A percentile compares a stretch with the other conserved stretches of the same genome.
Conservation (phyloP, 1,139 yeast species). For the Geotrichum cucujoidarum region DNA sequence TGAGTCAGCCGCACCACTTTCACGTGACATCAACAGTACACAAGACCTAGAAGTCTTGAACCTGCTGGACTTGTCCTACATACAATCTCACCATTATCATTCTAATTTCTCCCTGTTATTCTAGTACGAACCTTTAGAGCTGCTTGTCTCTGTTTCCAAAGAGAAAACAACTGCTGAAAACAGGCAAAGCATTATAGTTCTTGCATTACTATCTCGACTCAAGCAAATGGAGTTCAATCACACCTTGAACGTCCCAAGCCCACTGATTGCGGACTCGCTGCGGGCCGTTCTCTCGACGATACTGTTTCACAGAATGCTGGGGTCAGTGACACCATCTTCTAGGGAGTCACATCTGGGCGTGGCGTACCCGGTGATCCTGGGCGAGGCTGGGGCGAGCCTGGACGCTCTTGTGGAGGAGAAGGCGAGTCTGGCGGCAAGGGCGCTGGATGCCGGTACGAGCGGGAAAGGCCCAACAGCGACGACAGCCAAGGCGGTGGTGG, state of each 20-base stretch:
- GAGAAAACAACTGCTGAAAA: background rate
- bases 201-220: background rate
- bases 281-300: conserved; percentile 61
- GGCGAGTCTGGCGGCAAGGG: conserved; percentile 25
- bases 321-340: conserved; percentile 55
- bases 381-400: conserved; percentile 28
- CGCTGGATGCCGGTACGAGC: conserved; percentile 1
- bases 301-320: conserved; percentile 66
- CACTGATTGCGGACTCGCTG: conserved; percentile 36
- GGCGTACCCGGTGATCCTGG: conserved; percentile 33
- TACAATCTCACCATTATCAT: too few relatives aligned
- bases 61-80: too few relatives aligned
- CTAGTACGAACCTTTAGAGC: too few relatives aligned
- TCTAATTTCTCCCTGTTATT: too few relatives aligned
- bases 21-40: too few relatives aligned
- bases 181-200: background rate
- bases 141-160: background rate
- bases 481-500: background rate
- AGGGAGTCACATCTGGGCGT: conserved; percentile 40
- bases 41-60: too few relatives aligned
- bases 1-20: too few relatives aligned
- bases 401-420: conserved; percentile 32
- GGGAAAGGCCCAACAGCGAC: background rate
- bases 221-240: conserved; percentile 37
- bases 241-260: conserved; percentile 37